Evolutionary conservation across 78 protist genomes (phyloP).

Genomic region (Trichosphaerium sp.): DNA sequence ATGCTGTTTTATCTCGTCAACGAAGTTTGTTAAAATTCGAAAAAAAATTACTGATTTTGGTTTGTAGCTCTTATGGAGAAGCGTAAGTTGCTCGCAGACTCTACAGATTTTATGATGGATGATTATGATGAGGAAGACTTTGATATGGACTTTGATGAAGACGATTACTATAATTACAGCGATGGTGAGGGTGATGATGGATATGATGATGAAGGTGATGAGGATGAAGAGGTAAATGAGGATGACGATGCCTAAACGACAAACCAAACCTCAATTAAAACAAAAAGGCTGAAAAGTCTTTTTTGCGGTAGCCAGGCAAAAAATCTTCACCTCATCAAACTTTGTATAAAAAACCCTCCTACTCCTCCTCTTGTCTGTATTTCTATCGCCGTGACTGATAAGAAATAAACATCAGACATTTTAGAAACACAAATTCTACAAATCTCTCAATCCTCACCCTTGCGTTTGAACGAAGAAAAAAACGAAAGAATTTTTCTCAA

Average conservation of each 20-base stretch:
- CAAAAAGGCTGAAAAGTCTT: too few species aligned
- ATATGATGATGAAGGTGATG: conserved; percentile 1
- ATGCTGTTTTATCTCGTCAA: not conserved
- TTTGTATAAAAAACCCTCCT: too few species aligned
- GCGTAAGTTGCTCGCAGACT: conserved; percentile 21
- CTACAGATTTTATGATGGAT: conserved; percentile 30
- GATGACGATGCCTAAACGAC: conserved; percentile 26
- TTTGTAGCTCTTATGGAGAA: conserved; percentile 3
- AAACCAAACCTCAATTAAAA: not conserved
- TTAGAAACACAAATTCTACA: too few species aligned
- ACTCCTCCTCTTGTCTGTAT: too few species aligned
- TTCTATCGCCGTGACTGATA: too few species aligned
- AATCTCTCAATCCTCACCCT: too few species aligned
- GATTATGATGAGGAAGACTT: not conserved
- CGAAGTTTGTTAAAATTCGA: not conserved
- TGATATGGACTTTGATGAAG: not conserved
- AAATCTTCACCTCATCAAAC: too few species aligned
- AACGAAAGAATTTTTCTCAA: too few species aligned
- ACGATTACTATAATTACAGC: conserved; percentile 12
- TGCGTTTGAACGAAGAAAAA: too few species aligned
- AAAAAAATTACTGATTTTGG: not conserved
- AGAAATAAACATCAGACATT: too few species aligned
- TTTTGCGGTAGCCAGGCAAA: too few species aligned
- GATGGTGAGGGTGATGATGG: conserved; percentile 26
- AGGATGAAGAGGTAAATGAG: conserved; percentile 43